A percentile compares a stretch with the other conserved stretches of the same genome.
Evolutionary conservation across 768 basidiomycete species (phyloP).

Genomic region (Phaffia tasmanica): DNA sequence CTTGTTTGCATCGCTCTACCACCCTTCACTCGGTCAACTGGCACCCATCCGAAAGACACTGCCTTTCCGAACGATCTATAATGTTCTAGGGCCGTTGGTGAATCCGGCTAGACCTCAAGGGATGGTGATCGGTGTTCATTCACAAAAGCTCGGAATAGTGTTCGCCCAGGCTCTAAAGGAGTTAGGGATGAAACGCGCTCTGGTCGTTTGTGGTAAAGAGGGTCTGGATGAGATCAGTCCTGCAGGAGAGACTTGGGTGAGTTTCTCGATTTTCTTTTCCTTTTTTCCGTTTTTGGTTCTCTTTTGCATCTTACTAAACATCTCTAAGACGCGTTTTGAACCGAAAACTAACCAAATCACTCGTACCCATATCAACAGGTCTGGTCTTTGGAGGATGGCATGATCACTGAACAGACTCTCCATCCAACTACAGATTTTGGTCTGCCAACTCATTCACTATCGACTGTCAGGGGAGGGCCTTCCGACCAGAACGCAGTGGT

Average conservation of each 20-base stretch:
- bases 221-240: constrained; percentile 90
- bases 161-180: constrained; percentile 66
- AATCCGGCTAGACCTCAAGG: constrained; percentile 77
- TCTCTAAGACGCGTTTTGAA: too few species aligned
- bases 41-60: constrained; percentile 74
- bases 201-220: constrained; percentile 89
- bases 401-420: constrained; percentile 53
- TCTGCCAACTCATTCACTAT: constrained; percentile 56
- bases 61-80: constrained; percentile 94
- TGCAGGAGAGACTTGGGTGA: constrained; percentile 73
- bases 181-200: constrained; percentile 64
- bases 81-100: constrained; percentile 83
- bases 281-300: not conserved
- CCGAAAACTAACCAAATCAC: too few species aligned
- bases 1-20: constrained; percentile 87
- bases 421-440: constrained; percentile 64
- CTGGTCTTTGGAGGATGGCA: constrained; percentile 50
- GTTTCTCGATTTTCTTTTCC: constrained; percentile 32
- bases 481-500: constrained; percentile 70
- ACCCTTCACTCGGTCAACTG: constrained; percentile 69
- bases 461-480: constrained; percentile 58
- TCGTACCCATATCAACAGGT: constrained; percentile 42
- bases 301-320: too few species aligned
- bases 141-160: constrained; percentile 62
- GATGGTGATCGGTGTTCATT: constrained; percentile 86